Base-by-base conservation (phyloP, 1,284 basidiomycete genomes). In the Ganoderma leucocontextum region DNA sequence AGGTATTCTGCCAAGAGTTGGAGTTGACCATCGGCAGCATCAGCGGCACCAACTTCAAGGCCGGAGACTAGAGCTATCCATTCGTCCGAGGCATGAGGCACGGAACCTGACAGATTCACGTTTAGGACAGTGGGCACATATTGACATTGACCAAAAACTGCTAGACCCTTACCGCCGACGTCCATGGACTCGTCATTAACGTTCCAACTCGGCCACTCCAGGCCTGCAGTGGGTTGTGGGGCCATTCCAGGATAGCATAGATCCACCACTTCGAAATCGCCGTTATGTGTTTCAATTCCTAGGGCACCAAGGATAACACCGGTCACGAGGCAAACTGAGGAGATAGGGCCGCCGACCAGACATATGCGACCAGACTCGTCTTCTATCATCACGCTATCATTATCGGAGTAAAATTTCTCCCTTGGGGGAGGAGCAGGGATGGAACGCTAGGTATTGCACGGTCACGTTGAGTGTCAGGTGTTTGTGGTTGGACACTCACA, bases 221-320 rank as follows among this genome's bases (percentile, higher is more conserved):
- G 38, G 13, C 68, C 72, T 49, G 76, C 33, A 59, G 70, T 77
- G 8, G 67, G 78, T 72, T 92, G 89, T 1, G 90, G 89, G 9
- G 96, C 91, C 80, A 96, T 83, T 0, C 92, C 96, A 2, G 96
- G 87, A 76, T 89, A 95, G 80, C 95, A 95, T 5, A 95, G 80
- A 79, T 99, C 97, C n/a, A 94, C 86, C 4, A 98, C 96, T 77
- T 98, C 94, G 75, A 99, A 99, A 72, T 98, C 96, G 8, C 98
- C 97, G 29, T 86, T 86, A 0, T 89, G 84, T 0, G 94, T 98
- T 79, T 99, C 98, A 75, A 93, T 89, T 2, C 97, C 97, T 12
- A 99, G 85, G 0, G 89, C 95, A 35, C 93, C 96, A 67, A 96
- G 86, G 67, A 99, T 96, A 19, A 98, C 90, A 1, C 96, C 96